A percentile compares a stretch with the other conserved stretches of the same genome.
Conservation (phyloP, 179 eudicot genomes). For the Spergularia azorica region DNA sequence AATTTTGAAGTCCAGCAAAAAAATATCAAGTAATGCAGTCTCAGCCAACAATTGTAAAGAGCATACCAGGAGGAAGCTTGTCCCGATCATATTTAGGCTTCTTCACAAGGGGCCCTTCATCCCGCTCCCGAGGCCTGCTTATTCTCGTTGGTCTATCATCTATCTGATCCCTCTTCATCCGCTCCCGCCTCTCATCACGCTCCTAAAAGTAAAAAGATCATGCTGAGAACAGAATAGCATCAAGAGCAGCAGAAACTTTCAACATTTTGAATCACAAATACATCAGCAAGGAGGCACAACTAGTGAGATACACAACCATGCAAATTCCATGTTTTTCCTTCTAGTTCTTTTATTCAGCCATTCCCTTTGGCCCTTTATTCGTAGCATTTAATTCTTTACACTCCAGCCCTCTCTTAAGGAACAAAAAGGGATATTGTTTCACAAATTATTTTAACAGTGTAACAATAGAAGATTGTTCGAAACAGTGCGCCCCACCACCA, state of each 20-base stretch:
- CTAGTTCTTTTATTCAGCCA: too few relatives aligned
- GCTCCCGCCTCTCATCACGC: conserved; percentile 86
- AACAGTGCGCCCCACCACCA: too few relatives aligned
- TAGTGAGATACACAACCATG: too few relatives aligned
- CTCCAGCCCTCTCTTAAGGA: too few relatives aligned
- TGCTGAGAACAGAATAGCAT: conserved; percentile 12
- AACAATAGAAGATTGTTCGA: too few relatives aligned
- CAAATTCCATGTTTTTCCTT: too few relatives aligned
- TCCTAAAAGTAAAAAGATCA: conserved; percentile 47
- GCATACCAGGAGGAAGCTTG: conserved; percentile 85
- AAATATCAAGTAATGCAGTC: not conserved
- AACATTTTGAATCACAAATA: not conserved
- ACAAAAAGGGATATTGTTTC: too few relatives aligned
- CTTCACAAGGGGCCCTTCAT: conserved; percentile 53
- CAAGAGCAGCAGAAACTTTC: conserved; percentile 1
- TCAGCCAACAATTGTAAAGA: conserved; percentile 8
- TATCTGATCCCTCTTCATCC: conserved; percentile 62
- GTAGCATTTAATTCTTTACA: too few relatives aligned
- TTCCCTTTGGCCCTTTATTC: too few relatives aligned
- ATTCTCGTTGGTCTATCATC: conserved; percentile 62
- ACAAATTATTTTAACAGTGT: too few relatives aligned
- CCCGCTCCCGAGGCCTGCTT: conserved; percentile 41
- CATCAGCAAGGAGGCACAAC: not conserved
- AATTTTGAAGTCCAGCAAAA: not conserved
- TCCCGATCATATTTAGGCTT: conserved; percentile 48